Base-by-base conservation (phyloP, 352 stramenopile species). In the Phytopythium oedochilum region DNA sequence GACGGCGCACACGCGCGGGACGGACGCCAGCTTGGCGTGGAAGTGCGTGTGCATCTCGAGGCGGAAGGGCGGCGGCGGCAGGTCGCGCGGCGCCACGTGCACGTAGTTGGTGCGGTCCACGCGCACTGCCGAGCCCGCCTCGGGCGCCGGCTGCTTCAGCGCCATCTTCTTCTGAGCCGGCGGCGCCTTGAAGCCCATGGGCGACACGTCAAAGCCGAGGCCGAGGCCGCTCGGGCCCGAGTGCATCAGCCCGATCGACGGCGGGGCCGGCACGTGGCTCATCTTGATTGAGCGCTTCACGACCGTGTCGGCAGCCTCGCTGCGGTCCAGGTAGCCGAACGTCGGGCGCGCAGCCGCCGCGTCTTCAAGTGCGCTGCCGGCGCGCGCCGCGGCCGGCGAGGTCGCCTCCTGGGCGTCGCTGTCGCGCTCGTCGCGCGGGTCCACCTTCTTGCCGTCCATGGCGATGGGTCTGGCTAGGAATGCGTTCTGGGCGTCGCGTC, bases 1-100 rank as follows among this genome's bases (percentile, higher is more conserved):
- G 18, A 90, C 69, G 15, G 71, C 77, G 44, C 84, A 88, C n/a
- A 92, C 70, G 35, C 84, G 82, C 62, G 83, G 72, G n/a, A 87
- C 79, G 22, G 76, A 63, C 52, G 88, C 75, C 40, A 75, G 69
- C 66, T 92, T 94, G n/a, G 87, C 73, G 59, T 92, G 82, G 63
- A 94, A 94, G 59, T 94, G 84, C 55, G 84, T 92, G 70, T 94
- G 84, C 65, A 90, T 70, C 66, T 94, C 84, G 17, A 94, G 68
- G 18, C 84, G 84, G 61, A 94, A 94, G 8, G 84, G 84, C 3
- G 82, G 61, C 5, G 79, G 78, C 32, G 84, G 84, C n/a, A 94
- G 59, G 29, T 88, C 74, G 29, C 82, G 75, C 10, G 78, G 75
- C 15, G 64, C 62, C 49, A 86, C 77, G 48, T 73, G 74, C n/a